These are phyloP conservation scores for Xylaria bambusicola DNA, from an alignment of 495 filamentous ascomycete genomes.

Conservation along the genomic window DNA sequence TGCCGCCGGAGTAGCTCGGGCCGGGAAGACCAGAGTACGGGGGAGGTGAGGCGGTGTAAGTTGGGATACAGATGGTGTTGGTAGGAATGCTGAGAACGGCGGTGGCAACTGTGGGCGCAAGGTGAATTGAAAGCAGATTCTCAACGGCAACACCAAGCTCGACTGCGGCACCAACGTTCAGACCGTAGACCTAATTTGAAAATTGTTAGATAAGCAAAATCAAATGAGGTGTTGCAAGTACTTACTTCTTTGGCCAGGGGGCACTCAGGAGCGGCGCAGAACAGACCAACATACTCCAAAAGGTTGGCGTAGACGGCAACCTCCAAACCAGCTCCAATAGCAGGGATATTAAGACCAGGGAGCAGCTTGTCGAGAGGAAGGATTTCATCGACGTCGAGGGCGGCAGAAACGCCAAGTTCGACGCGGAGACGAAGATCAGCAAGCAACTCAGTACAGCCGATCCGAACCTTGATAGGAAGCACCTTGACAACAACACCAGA, in stretches of 20 bases:
- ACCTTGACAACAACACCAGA: slow-evolving; percentile 34
- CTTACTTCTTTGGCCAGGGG: slow-evolving; percentile 34
- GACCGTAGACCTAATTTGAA: slow-evolving; percentile 27
- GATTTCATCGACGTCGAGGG: slow-evolving; percentile 27
- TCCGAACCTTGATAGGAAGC: slow-evolving; percentile 33
- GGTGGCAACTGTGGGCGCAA: slow-evolving; percentile 40
- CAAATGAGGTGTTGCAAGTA: background rate
- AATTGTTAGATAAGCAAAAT: background rate
- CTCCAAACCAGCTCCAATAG: slow-evolving; percentile 43
- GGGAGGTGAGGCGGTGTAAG: slow-evolving; percentile 9
- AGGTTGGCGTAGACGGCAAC: slow-evolving; percentile 45
- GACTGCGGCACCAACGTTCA: slow-evolving; percentile 41
- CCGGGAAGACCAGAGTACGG: slow-evolving; percentile 24
- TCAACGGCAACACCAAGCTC: slow-evolving; percentile 37
- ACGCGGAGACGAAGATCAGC: slow-evolving; percentile 37
- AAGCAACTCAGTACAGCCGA: slow-evolving; percentile 35
- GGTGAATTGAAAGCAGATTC: slow-evolving; percentile 37
- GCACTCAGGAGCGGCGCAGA: slow-evolving; percentile 33
- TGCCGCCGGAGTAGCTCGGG: background rate
- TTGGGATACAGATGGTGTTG: slow-evolving; percentile 35
- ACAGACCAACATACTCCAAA: slow-evolving; percentile 43
- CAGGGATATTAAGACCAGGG: slow-evolving; percentile 30
- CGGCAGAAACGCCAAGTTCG: slow-evolving; percentile 30
- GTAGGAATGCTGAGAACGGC: slow-evolving; percentile 40
- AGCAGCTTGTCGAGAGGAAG: slow-evolving; percentile 15